Conservation (phyloP, 1,139 yeast species). For the Chernovozyma sophiae-reginae region DNA sequence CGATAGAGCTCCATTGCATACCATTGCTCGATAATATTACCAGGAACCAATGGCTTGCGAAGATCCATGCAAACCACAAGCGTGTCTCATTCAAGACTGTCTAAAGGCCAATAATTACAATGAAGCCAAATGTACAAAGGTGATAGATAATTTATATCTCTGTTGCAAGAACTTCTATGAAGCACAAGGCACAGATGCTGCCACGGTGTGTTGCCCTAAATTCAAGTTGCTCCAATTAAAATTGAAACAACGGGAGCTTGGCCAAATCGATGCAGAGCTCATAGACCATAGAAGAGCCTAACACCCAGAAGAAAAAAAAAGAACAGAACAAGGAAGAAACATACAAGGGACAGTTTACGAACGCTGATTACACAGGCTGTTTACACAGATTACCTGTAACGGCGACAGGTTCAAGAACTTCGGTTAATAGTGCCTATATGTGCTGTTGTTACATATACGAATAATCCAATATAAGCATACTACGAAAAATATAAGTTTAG, state of each 20-base stretch:
- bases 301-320: too few species aligned
- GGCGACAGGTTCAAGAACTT: too few species aligned
- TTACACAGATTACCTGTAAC: too few species aligned
- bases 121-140: conserved; percentile 58
- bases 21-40: too few species aligned
- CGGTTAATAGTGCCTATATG: too few species aligned
- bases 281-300: conserved; percentile 16
- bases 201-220: conserved; percentile 65
- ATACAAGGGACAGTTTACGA: too few species aligned
- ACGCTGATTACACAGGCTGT: too few species aligned
- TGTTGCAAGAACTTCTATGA: conserved; percentile 59
- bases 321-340: too few species aligned
- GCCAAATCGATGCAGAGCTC: conserved; percentile 50
- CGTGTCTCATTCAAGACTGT: conserved; percentile 71
- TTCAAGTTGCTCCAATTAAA: conserved; percentile 52
- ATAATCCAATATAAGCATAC: not conserved
- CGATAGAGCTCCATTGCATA: too few species aligned
- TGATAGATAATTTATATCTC: conserved; percentile 55
- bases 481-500: conserved; percentile 52
- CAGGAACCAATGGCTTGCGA: conserved; percentile 3
- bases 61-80: conserved; percentile 62
- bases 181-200: conserved; percentile 48
- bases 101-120: conserved; percentile 49
- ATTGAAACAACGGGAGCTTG: conserved; percentile 52
- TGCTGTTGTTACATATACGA: too few species aligned